Conservation (phyloP, 768 basidiomycete genomes). For the Suillus occidentalis region DNA sequence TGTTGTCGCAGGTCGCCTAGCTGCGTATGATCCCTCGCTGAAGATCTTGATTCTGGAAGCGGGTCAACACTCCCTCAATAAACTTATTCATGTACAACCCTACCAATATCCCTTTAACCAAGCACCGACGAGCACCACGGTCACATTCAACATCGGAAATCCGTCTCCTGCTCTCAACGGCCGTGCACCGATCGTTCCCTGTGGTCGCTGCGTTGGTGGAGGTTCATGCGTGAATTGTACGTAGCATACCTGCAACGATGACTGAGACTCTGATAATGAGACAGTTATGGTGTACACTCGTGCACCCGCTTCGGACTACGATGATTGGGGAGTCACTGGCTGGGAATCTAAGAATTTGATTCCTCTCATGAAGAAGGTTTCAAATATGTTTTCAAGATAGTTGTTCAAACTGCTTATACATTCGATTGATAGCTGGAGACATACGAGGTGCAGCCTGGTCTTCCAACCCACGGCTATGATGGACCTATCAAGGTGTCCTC, state of each 20-base stretch:
- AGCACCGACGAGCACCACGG: slow-evolving; percentile 17
- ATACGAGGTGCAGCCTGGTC: slow-evolving; percentile 18
- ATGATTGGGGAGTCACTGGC: slow-evolving; percentile 29
- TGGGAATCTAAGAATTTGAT: slow-evolving; percentile 30
- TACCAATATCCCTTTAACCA: slow-evolving; percentile 23
- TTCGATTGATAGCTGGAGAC: slow-evolving; percentile 19
- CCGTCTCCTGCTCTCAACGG: slow-evolving; percentile 17
- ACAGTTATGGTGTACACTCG: slow-evolving; percentile 55
- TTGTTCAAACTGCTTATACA: background rate
- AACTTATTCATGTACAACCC: slow-evolving; percentile 22
- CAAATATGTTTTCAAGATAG: background rate
- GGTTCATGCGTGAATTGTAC: slow-evolving; percentile 51
- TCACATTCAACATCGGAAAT: slow-evolving; percentile 18
- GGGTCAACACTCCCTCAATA: slow-evolving; percentile 25
- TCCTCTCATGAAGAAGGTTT: slow-evolving; percentile 26
- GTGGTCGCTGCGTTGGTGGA: slow-evolving; percentile 29
- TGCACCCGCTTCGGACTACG: slow-evolving; percentile 56
- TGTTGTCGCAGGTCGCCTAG: slow-evolving; percentile 31
- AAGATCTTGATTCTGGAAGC: slow-evolving; percentile 30
- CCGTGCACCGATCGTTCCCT: slow-evolving; percentile 17
- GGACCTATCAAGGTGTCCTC: slow-evolving; percentile 27
- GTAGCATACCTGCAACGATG: slow-evolving; percentile 14
- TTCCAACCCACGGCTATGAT: slow-evolving; percentile 22
- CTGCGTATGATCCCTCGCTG: slow-evolving; percentile 24
- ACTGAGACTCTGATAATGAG: background rate